Evolutionary conservation across 352 stramenopile species (phyloP).

Genomic region (Thalassiosira oceanica): DNA sequence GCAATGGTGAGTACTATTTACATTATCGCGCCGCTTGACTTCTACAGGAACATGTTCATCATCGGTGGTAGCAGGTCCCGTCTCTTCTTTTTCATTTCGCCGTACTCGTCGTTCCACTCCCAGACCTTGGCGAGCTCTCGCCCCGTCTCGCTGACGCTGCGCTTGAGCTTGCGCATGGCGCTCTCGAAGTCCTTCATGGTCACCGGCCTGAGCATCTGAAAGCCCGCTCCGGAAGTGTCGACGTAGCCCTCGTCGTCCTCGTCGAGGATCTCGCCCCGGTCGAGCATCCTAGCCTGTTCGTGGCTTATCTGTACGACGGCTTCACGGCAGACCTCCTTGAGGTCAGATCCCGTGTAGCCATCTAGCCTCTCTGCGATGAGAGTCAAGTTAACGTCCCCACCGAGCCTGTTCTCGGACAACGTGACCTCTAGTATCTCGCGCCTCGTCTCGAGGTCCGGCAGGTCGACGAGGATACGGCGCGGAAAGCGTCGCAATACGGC

Average conservation of each 20-base stretch:
- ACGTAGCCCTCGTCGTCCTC: conserved; percentile 37
- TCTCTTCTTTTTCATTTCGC: conserved; percentile 85
- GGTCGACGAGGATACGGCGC: conserved; percentile 86
- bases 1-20: conserved; percentile 6
- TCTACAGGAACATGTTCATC: conserved; percentile 83
- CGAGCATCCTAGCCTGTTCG: conserved; percentile 82
- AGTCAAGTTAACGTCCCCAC: conserved; percentile 81
- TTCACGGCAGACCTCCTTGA: conserved; percentile 87
- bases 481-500: conserved; percentile 87
- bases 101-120: conserved; percentile 90
- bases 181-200: conserved; percentile 81
- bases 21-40: background rate
- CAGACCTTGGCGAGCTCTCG: conserved; percentile 82
- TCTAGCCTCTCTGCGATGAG: conserved; percentile 81
- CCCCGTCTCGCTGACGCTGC: conserved; percentile 86
- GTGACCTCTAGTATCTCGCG: conserved; percentile 85
- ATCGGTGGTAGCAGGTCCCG: conserved; percentile 67
- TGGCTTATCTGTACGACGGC: conserved; percentile 86
- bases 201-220: conserved; percentile 76
- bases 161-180: conserved; percentile 83
- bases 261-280: conserved; percentile 68
- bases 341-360: conserved; percentile 87
- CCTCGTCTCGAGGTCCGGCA: conserved; percentile 84
- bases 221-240: conserved; percentile 29
- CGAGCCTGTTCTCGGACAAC: conserved; percentile 83